Percentiles rank a stretch among this genome's conserved stretches.
phyloP scores from a whole-genome alignment of 331 rosid genomes.

The Quercus lobata region DNA sequence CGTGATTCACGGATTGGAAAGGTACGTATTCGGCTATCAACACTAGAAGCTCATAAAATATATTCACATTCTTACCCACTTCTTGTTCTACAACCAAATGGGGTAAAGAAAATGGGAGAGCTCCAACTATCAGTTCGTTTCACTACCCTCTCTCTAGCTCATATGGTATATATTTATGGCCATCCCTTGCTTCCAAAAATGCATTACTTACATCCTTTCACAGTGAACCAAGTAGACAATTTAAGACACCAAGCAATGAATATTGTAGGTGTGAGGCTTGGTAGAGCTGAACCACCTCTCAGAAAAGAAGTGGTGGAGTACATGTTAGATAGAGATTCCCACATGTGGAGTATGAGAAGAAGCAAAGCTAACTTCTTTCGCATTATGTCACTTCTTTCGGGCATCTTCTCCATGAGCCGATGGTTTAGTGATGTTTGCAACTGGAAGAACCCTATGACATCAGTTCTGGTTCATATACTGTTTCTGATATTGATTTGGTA shows the following conservation, averaged over 20 bases:
- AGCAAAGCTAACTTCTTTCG: constrained; percentile 95
- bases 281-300: constrained; percentile 88
- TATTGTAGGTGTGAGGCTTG: constrained; percentile 65
- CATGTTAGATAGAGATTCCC: constrained; percentile 92
- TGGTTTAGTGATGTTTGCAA: constrained; percentile 76
- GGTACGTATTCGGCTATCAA: constrained; percentile 79
- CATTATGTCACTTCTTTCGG: constrained; percentile 67
- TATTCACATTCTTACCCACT: constrained; percentile 77
- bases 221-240: constrained; percentile 80
- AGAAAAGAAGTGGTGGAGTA: constrained; percentile 87
- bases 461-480: constrained; percentile 69
- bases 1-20: constrained; percentile 78
- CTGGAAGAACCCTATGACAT: constrained; percentile 78
- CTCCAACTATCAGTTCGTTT: constrained; percentile 82
- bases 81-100: constrained; percentile 68
- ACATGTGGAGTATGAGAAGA: constrained; percentile 94
- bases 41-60: constrained; percentile 67
- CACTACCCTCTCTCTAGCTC: constrained; percentile 71
- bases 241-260: constrained; percentile 86
- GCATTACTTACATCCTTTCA: constrained; percentile 88
- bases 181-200: constrained; percentile 87
- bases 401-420: constrained; percentile 44
- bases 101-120: constrained; percentile 93
- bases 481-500: constrained; percentile 69
- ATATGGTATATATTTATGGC: constrained; percentile 64